phyloP scores from a whole-genome alignment of 768 basidiomycete genomes.

The Peribolospora baueri region DNA sequence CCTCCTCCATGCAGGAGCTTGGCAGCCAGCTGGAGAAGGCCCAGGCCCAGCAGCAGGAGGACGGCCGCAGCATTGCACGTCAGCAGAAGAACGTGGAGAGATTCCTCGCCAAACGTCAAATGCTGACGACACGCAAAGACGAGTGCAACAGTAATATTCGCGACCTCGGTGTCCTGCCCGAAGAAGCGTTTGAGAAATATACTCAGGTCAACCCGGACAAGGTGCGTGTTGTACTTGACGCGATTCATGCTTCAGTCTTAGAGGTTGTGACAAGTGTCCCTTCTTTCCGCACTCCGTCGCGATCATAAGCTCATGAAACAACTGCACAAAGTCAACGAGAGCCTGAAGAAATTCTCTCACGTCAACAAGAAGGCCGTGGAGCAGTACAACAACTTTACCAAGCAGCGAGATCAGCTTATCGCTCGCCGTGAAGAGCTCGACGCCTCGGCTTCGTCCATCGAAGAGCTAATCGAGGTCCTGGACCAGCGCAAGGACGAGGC shows the following conservation, averaged over 20 bases:
- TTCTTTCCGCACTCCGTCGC: no score
- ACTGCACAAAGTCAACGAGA: slow-evolving; percentile 75
- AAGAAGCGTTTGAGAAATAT: slow-evolving; percentile 93
- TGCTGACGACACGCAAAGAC: slow-evolving; percentile 59
- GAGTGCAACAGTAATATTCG: slow-evolving; percentile 89
- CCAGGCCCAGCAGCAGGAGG: slow-evolving; percentile 63
- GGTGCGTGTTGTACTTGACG: slow-evolving; percentile 26
- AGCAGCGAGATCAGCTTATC: slow-evolving; percentile 75
- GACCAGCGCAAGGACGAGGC: slow-evolving; percentile 97
- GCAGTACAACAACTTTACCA: slow-evolving; percentile 92
- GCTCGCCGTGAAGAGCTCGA: slow-evolving; percentile 76
- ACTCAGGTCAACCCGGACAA: slow-evolving; percentile 54
- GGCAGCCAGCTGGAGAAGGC: slow-evolving; percentile 37
- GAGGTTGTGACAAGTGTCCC: no score
- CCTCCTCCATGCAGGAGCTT: slow-evolving; percentile 18
- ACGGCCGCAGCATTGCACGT: slow-evolving; percentile 58
- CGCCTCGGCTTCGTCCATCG: slow-evolving; percentile 63
- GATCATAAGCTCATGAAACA: slow-evolving; percentile 56
- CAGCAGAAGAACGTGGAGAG: slow-evolving; percentile 90
- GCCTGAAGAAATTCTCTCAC: slow-evolving; percentile 83
- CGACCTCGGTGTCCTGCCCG: slow-evolving; percentile 83
- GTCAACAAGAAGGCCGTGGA: slow-evolving; percentile 99
- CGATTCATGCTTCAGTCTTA: background rate
- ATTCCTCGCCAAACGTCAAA: slow-evolving; percentile 73
- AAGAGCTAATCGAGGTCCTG: slow-evolving; percentile 73